Base-by-base conservation (phyloP, 108 stramenopile genomes). In the Halocafeteria seosinensis region DNA sequence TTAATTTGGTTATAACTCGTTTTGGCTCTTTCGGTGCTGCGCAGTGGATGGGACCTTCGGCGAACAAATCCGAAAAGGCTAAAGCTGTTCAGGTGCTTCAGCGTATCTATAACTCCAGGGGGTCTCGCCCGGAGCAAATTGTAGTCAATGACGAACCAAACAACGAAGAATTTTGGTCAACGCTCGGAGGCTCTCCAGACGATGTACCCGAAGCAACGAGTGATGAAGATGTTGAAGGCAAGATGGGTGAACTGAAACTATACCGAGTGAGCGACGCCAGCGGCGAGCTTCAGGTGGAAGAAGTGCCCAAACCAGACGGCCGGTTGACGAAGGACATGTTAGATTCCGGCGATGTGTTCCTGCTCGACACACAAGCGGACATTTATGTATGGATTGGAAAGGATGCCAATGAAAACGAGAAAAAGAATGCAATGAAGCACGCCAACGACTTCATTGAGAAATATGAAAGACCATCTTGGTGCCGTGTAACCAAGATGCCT, bases 361-460 rank as follows among this genome's bases (percentile, higher is more conserved):
- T 90, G 3, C 53, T 90, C 38, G 85, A 87, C 71, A 73, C 74
- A 42, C 85, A 84, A 29, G 73, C 68, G 69, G 72, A 82, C 42
- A 50, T 86, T 24, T 86, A 75, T 68, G 51, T 85, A 30, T 90
- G 85, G 85, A 67, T 87, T 50, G 89, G 89, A 23, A 34, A n/a
- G 17, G 42, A n/a, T n/a, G 42, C 42, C 17, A 47, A 17, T 17
- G 42, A 28, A 30, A 23, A 31, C n/a, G 37, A 42, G 58, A 3
- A 23, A 3, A 30, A 23, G 57, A 5, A 3, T 4, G 51, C 4
- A 29, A 33, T 3, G 50, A 17, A 11, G 36, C 34, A 12, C 2
- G 50, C 31, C 57, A 66, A 3, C 37, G 34, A 13, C 26, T 3
- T 50, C 29, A 25, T 4, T 6, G 3, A 35, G 28, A 12, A 59